Evolutionary conservation across 164 flowering plant species (phyloP), one percentile per base, ranked within the genome.

Genomic region (Vitis riparia): DNA sequence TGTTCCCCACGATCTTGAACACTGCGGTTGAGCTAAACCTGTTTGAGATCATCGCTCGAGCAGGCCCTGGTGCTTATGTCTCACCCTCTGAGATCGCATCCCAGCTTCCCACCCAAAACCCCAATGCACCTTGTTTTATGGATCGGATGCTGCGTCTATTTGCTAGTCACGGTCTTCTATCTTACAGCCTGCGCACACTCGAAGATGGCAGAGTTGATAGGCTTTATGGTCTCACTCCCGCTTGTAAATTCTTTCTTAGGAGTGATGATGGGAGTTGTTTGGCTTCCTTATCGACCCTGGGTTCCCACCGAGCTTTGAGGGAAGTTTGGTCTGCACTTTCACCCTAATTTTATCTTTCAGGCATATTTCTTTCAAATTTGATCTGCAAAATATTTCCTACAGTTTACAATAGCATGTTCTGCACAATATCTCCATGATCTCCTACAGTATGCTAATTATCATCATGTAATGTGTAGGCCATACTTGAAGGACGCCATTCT

Each of bases 21-120:
- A 55, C 83, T 15, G 79, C 80, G 0, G 29, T 78, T 2, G 77
- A 80, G 56, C 82, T 83, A 9, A 62, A 76, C 47, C 11, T 83
- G 37, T 67, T 83, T 11, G 80, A 76, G 16, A 76, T 78, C 65
- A 72, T 83, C 0, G 71, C 71, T 0, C 72, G 53, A 65, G 56
- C 67, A 5, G 70, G 70, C 13, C n/a, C n/a, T n/a, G n/a, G n/a
- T n/a, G n/a, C n/a, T n/a, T n/a, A n/a, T n/a, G n/a, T n/a, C n/a
- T n/a, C n/a, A n/a, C n/a, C 69, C 1, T 14, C 52, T 3, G 78
- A 79, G 53, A 79, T 83, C 11, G 81, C 75, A 0, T 55, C 76
- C 13, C 70, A 74, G 8, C 62, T 83, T 9, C 70, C 70, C 0
- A 60, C 73, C 14, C 15, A n/a, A 57, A 60, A 64, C 50, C 72